Evolutionary conservation across 805 yeast genomes (phyloP).

Genomic region (Ogataea henricii): DNA sequence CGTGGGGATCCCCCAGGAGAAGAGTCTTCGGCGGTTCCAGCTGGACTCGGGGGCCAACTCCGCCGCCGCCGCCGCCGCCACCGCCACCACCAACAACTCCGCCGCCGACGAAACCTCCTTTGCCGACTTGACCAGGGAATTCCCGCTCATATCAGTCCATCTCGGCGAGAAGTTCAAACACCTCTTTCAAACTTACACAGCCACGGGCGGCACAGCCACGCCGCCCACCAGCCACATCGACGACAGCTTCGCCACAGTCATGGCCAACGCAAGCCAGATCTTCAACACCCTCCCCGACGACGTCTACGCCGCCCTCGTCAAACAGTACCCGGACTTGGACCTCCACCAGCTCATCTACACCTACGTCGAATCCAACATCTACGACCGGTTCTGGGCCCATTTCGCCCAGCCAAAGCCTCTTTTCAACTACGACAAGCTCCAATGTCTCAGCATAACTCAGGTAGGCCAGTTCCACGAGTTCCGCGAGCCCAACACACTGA

Average conservation of each 20-base stretch:
- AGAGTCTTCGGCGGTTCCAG: constrained; percentile 14
- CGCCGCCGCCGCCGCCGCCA: background rate
- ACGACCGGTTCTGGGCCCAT: constrained; percentile 64
- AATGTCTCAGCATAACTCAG: constrained; percentile 50
- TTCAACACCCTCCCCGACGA: constrained; percentile 37
- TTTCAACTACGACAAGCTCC: constrained; percentile 37
- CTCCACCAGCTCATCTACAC: constrained; percentile 59
- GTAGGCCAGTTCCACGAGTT: constrained; percentile 47
- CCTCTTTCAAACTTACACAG: constrained; percentile 41
- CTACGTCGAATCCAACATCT: constrained; percentile 70
- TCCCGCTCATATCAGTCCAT: constrained; percentile 40
- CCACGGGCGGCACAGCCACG: constrained; percentile 29
- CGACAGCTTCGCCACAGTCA: constrained; percentile 30
- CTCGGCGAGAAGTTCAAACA: constrained; percentile 42
- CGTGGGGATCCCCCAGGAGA: constrained; percentile 41
- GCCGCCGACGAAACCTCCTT: constrained; percentile 28
- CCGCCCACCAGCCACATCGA: constrained; percentile 28
- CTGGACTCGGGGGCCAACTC: background rate
- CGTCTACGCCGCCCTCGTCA: constrained; percentile 29
- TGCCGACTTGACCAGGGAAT: constrained; percentile 41
- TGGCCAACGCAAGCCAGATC: constrained; percentile 35
- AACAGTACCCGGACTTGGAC: constrained; percentile 34
- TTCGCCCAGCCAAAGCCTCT: constrained; percentile 27
- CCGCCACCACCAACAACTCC: background rate
- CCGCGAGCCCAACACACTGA: constrained; percentile 16